These are phyloP conservation scores for Ambrosiella cleistominuta DNA, from an alignment of 2,329 filamentous ascomycete species.

Conservation along the genomic window DNA sequence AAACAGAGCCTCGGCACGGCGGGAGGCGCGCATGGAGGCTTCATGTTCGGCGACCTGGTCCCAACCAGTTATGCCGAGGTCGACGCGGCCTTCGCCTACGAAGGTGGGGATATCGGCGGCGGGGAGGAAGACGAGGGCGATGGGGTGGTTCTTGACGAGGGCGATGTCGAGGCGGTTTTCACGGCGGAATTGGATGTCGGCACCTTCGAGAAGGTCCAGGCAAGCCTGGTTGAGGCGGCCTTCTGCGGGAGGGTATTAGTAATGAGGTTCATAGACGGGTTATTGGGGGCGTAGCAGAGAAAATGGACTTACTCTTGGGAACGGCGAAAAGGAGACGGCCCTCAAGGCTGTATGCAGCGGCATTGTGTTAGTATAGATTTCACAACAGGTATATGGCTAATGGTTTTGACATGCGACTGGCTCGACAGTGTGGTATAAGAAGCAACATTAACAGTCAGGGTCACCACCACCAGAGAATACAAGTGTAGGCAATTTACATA, in stretches of 20 bases:
- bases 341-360: conserved; percentile 47
- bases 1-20: conserved; percentile 31
- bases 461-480: too few relatives aligned
- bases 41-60: conserved; percentile 90
- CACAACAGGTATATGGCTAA: not conserved
- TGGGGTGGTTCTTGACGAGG: conserved; percentile 87
- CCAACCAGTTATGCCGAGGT: conserved; percentile 83
- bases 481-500: conserved; percentile 20
- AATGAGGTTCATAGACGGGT: conserved; percentile 3
- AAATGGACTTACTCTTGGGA: conserved; percentile 64
- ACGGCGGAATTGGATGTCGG: conserved; percentile 90
- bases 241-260: conserved; percentile 37
- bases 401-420: not conserved
- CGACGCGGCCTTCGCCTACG: conserved; percentile 83
- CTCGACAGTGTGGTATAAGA: not conserved
- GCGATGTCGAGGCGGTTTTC: conserved; percentile 94
- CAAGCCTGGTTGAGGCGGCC: conserved; percentile 77
- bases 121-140: conserved; percentile 91
- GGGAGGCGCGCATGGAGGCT: conserved; percentile 35
- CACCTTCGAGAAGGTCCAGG: conserved; percentile 79
- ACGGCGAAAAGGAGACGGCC: conserved; percentile 89
- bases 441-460: too few relatives aligned
- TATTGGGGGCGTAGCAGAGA: not conserved
- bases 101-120: conserved; percentile 96
- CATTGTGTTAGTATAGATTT: conserved; percentile 1